Evolutionary conservation across 2,329 filamentous ascomycete species (phyloP).

Genomic region (Cladosporium velox): DNA sequence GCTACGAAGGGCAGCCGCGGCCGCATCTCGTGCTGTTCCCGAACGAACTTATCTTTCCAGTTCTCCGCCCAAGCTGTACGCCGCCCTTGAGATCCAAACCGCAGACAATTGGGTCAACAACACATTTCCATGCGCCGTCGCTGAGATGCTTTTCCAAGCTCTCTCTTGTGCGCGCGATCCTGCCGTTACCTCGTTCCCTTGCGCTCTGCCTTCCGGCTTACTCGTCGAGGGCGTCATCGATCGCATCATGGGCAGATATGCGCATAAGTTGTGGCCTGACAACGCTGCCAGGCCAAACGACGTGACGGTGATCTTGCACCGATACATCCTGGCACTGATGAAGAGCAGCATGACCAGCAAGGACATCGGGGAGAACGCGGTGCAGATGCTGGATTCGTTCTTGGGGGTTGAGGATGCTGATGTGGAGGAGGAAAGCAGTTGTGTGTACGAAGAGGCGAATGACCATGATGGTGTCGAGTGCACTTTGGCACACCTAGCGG

Average conservation of each 20-base stretch:
- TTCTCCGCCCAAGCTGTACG: not conserved
- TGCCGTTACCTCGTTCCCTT: not conserved
- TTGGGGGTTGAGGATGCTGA: not conserved
- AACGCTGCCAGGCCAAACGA: not conserved
- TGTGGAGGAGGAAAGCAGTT: not conserved
- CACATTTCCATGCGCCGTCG: not conserved
- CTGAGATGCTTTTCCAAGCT: constrained; percentile 1
- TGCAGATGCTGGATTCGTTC: not conserved
- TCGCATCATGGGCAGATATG: not conserved
- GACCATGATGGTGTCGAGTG: not conserved
- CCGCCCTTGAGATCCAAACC: not conserved
- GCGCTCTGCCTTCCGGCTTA: not conserved
- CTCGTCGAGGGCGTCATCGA: not conserved
- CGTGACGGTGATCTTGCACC: not conserved
- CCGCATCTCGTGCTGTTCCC: not conserved
- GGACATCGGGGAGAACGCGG: not conserved
- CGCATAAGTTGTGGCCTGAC: not conserved
- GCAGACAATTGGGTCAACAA: not conserved
- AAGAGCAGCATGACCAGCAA: not conserved
- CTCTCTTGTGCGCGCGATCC: not conserved
- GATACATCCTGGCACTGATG: not conserved
- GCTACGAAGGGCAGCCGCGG: not conserved
- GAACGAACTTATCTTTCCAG: no score
- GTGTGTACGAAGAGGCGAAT: not conserved
- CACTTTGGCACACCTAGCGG: not conserved